Evolutionary conservation across 208 protist species (phyloP).

Genomic region (Leishmania amazonensis): DNA sequence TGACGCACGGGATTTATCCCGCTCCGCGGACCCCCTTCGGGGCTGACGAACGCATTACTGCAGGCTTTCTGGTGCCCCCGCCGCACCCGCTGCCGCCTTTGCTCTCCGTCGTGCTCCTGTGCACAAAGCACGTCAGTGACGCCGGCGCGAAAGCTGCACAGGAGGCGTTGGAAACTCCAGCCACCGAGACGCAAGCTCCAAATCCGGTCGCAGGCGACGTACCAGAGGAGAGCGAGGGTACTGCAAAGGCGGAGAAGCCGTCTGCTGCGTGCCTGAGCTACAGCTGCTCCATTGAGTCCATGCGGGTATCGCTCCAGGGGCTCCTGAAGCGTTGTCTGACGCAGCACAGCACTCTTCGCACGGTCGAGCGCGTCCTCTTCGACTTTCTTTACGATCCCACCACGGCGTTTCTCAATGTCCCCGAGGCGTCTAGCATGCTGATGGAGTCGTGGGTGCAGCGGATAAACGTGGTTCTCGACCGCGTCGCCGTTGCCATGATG

Average conservation of each 20-base stretch:
- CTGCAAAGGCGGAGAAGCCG: background rate
- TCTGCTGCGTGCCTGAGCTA: conserved; percentile 41
- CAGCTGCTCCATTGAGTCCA: conserved; percentile 54
- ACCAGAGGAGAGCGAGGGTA: conserved; percentile 1
- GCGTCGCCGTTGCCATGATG: conserved; percentile 51
- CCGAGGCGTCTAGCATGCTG: conserved; percentile 48
- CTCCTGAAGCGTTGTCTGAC: conserved; percentile 80
- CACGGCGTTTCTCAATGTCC: conserved; percentile 69
- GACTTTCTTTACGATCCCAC: conserved; percentile 91
- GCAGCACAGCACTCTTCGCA: conserved; percentile 80
- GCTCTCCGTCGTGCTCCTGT: conserved; percentile 56
- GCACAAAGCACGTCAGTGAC: conserved; percentile 25
- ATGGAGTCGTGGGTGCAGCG: conserved; percentile 59
- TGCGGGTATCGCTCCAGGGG: conserved; percentile 62
- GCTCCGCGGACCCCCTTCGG: conserved; percentile 49
- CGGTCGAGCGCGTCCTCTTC: conserved; percentile 90
- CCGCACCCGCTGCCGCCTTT: conserved; percentile 60
- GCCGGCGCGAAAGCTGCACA: background rate
- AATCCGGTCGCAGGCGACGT: background rate
- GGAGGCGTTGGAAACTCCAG: background rate
- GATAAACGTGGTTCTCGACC: conserved; percentile 57
- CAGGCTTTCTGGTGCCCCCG: conserved; percentile 34
- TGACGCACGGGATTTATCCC: conserved; percentile 37
- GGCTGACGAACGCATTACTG: conserved; percentile 39
- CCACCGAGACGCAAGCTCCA: background rate